Base-by-base conservation (phyloP, 2,329 filamentous ascomycete genomes). In the Aphanocladium album region DNA sequence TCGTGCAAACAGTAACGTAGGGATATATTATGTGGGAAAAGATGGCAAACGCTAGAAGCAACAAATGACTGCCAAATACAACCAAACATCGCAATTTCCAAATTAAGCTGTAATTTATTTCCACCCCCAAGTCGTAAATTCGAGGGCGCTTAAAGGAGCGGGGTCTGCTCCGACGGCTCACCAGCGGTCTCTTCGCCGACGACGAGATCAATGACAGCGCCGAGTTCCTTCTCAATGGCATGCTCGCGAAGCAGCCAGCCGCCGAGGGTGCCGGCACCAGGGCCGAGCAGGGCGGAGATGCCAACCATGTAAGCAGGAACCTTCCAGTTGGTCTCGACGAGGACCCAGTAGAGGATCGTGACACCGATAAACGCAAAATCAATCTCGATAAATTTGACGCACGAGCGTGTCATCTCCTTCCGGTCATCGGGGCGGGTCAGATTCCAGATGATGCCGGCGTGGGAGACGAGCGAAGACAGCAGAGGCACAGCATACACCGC, bases 341-440 rank as follows among this genome's bases (percentile, higher is more conserved):
- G 68, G 37, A 83, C 69, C 80, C 81, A 83, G 67, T 83, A 83
- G 35, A 83, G 63, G 5, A 82, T 76, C 1, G 80, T 81, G 64
- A 78, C 69, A 2, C 69, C 72, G 49, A 81, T 71, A 63, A 78
- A 81, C 25, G 75, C 68, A 6, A 73, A 63, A 62, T 83, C 76
- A 51, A 83, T 76, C 66, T 77, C 74, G 57, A 83, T 74, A 57
- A 81, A 78, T 51, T 70, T 70, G 54, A 79, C 67, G 0, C 74
- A 75, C 14, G 77, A 75, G 39, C 76, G 74, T n/a, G 81, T 82
- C 76, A 82, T 75, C 65, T 81, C 76, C 50, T 73, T 73, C 39
- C 79, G 72, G 64, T 83, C 79, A 52, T 83, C 79, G 8, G 64
- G 62, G 11, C 62, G 62, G n/a, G 70, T 71, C 11, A 78, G 54